These are phyloP conservation scores for Microthlaspi erraticum DNA, from an alignment of 345 rosid species.

Conservation along the genomic window DNA sequence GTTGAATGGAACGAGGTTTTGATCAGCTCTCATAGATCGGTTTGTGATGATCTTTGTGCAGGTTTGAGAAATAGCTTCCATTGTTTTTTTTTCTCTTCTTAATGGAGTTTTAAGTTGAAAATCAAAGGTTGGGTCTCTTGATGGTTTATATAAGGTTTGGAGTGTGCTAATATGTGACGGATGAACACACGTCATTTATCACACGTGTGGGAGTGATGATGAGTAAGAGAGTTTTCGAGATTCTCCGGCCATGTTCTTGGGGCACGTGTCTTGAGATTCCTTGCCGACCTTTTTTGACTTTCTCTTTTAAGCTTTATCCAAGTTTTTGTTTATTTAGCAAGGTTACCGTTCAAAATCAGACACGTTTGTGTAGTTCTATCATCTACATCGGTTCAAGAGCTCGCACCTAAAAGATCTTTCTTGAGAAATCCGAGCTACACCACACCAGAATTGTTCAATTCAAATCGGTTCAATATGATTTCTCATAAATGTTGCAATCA, in stretches of 20 bases:
- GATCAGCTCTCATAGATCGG: slow-evolving; percentile 20
- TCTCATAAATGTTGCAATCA: background rate
- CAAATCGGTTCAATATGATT: background rate
- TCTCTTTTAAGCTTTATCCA: slow-evolving; percentile 1
- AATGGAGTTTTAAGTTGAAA: background rate
- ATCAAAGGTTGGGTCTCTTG: background rate
- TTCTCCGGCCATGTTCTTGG: slow-evolving; percentile 9
- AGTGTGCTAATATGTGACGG: slow-evolving; percentile 7
- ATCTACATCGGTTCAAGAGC: slow-evolving; percentile 1
- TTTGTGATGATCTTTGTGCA: slow-evolving; percentile 31
- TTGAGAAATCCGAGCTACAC: background rate
- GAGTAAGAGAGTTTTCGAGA: slow-evolving; percentile 38
- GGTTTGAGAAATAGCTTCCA: slow-evolving; percentile 38
- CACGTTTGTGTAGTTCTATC: slow-evolving; percentile 22
- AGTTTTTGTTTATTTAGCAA: background rate
- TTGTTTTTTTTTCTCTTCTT: background rate
- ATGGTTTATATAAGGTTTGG: slow-evolving; percentile 36
- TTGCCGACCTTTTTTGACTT: slow-evolving; percentile 36
- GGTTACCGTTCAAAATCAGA: slow-evolving; percentile 16
- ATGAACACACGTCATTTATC: slow-evolving; percentile 20
- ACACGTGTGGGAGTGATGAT: slow-evolving; percentile 37
- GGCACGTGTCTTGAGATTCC: slow-evolving; percentile 28
- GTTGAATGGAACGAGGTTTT: background rate
- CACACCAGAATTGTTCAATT: background rate
- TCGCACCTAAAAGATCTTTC: background rate